Evolutionary conservation across 1,284 basidiomycete species (phyloP), one percentile per base, ranked within the genome.

Genomic region (Apiotrichum brassicae): DNA sequence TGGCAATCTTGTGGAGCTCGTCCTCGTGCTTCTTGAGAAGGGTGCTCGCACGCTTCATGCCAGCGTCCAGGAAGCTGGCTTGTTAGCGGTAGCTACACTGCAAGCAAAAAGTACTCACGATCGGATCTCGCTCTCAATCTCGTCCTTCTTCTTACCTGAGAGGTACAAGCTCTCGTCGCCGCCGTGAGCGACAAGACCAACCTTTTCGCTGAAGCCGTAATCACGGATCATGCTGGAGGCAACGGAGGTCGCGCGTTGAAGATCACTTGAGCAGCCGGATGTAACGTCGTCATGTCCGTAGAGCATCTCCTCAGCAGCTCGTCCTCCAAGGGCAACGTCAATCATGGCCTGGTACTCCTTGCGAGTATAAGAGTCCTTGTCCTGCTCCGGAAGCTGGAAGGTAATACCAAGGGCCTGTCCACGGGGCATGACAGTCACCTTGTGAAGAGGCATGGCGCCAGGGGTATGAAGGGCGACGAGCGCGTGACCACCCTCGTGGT

Each of bases 401-500:
- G 92, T 95, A 62, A 91, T 77, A 57, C 93, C 93, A 30, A 95
- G 79, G 18, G 90, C 86, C 63, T 91, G 88, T 26, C 92, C 92
- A 62, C 93, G 85, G 43, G 91, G 92, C 54, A 97, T 82, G 71
- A 92, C 93, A 18, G 92, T 97, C 23, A 94, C 92, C 76, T 93
- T 95, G 72, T 97, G 92, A 57, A 97, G 74, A 25, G 92, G 92
- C 81, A 91, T 89, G 24, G 91, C 89, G 48, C 91, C 92, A 53
- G 87, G 81, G 0, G 93, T 95, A 68, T 90, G 90, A 32, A 95
- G 74, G 6, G 91, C 89, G 19, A 90, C 83, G 20, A 97, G 80
- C 16, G 92, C 90, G 71, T 95, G 92, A 9, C 92, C 92, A 56
- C 89, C 92, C 79, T 97, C 92, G 71, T 97, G 93, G 74, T 94